Conservation (phyloP, 2,329 filamentous ascomycete species). For the Neurospora sp. region DNA sequence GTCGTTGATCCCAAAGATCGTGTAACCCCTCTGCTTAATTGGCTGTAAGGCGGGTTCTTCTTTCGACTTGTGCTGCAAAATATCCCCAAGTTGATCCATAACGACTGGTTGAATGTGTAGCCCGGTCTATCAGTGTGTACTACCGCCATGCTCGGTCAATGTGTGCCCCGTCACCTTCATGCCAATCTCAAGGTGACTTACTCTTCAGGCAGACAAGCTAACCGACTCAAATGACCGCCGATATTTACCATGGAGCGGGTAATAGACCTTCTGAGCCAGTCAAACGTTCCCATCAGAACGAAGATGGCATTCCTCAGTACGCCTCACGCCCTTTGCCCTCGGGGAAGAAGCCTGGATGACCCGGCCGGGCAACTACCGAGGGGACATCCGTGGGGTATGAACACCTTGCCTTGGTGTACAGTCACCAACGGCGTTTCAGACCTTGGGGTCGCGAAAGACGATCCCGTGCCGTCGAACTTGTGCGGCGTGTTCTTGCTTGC, state of each 20-base stretch:
- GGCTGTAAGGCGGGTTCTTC: neutral
- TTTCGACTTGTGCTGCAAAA: neutral
- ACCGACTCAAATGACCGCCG: neutral
- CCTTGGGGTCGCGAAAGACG: neutral
- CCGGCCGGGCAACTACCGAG: neutral
- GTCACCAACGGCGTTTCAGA: neutral
- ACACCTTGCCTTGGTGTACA: neutral
- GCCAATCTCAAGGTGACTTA: neutral
- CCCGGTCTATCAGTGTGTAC: neutral
- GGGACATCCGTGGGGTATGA: neutral
- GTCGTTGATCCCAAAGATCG: neutral
- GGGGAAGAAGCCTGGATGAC: neutral
- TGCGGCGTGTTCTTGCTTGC: neutral
- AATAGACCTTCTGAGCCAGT: neutral
- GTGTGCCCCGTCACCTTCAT: neutral
- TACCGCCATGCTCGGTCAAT: neutral
- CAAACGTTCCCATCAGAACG: neutral
- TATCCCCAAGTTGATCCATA: neutral
- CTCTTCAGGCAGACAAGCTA: neutral
- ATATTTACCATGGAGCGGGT: neutral
- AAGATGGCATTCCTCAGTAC: neutral
- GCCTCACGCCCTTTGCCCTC: neutral
- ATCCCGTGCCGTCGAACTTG: neutral
- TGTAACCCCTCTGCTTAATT: neutral
- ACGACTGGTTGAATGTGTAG: neutral